Base-by-base conservation (phyloP, 2,329 filamentous ascomycete genomes). In the Chaetoscypha palmicola region DNA sequence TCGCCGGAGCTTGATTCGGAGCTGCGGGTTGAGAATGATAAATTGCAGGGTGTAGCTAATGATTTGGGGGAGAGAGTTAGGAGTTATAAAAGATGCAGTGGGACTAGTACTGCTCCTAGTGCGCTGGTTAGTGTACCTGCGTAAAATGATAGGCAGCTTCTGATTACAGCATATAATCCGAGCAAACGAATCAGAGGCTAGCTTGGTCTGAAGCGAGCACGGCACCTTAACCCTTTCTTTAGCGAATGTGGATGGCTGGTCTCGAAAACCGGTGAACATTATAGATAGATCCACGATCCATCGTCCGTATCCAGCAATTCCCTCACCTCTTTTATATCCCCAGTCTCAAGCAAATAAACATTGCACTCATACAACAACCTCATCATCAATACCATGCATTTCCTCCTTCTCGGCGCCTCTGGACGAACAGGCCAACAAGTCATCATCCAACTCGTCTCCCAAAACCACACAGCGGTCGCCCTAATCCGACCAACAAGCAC, bases 401-500 rank as follows among this genome's bases (percentile, higher is more conserved):
- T 68, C 46, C 61, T 71, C 36, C 61, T 70, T 11, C 58, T 71
- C n/a, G 68, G 67, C 40, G 64, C 64, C 38, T 68, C 60, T 48
- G 67, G 68, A 24, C 66, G 68, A 11, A 69, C 65, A 2, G 68
- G 68, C 57, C 58, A 64, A 46, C 62, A 66, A 9, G 65, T 70
- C 22, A 58, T 70, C 14, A 57, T 59, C 14, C 61, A 69, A 47
- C 41, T 68, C 3, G 58, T 70, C 17, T 48, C 53, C 12, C 62
- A 64, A 43, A 59, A 61, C 11, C 65, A 70, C 43, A 62, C 59
- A 16, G 61, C 65, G 0, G 65, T 64, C 20, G 65, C 64, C 2
- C 59, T 71, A 23, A 63, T 67, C 5, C 65, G 67, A 12, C 60
- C 56, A 4, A 39, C 58, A n/a, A 28, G 34, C 20, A 47, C 43